A percentile compares a stretch with the other conserved stretches of the same genome.
Evolutionary conservation across 1,139 yeast species (phyloP).

Genomic region (Hyphopichia pseudoburtonii): DNA sequence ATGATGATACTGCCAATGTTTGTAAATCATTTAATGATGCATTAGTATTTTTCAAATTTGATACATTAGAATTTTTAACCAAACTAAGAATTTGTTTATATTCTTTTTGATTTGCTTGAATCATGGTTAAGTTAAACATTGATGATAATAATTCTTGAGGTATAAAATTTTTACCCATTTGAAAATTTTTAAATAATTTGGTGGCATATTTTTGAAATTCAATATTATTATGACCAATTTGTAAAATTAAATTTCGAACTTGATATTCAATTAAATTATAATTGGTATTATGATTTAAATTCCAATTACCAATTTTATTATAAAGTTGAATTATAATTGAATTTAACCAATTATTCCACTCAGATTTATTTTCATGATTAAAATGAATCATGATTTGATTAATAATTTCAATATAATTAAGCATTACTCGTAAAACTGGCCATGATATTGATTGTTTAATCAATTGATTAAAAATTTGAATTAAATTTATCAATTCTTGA

Average conservation of each 20-base stretch:
- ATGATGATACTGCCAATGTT: slow-evolving; percentile 52
- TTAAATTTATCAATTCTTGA: slow-evolving; percentile 28
- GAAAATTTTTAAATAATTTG: slow-evolving; percentile 39
- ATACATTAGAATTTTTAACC: slow-evolving; percentile 47
- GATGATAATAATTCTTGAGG: slow-evolving; percentile 48
- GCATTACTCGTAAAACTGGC: slow-evolving; percentile 27
- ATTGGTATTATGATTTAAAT: slow-evolving; percentile 4
- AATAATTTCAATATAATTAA: slow-evolving; percentile 33
- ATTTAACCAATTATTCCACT: slow-evolving; percentile 21
- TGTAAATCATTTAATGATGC: slow-evolving; percentile 39
- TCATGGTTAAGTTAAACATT: slow-evolving; percentile 32
- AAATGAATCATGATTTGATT: slow-evolving; percentile 29
- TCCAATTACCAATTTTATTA: slow-evolving; percentile 26
- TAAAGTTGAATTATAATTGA: slow-evolving; percentile 17
- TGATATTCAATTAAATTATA: slow-evolving; percentile 33
- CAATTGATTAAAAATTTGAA: slow-evolving; percentile 26
- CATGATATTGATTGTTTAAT: slow-evolving; percentile 21
- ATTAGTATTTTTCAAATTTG: slow-evolving; percentile 34
- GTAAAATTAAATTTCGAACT: slow-evolving; percentile 41
- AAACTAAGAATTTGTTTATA: slow-evolving; percentile 58
- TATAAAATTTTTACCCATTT: slow-evolving; percentile 38
- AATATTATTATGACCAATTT: slow-evolving; percentile 27
- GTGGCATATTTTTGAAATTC: slow-evolving; percentile 34
- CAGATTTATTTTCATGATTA: slow-evolving; percentile 20
- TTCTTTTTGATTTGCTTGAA: slow-evolving; percentile 42